phyloP scores from a whole-genome alignment of 768 basidiomycete genomes.

The Lactarius indigo region DNA sequence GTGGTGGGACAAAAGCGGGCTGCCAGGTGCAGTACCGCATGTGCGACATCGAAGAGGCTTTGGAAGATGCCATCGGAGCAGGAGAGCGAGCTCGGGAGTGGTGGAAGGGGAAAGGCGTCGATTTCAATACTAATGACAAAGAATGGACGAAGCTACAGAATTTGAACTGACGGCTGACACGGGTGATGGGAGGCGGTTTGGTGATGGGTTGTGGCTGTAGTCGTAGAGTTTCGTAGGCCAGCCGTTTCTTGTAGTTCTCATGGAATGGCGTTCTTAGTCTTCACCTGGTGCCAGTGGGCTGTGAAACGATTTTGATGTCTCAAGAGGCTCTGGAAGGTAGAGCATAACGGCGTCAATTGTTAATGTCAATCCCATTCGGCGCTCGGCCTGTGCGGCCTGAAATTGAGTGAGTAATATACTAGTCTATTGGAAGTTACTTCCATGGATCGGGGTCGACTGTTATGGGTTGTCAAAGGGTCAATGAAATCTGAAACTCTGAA shows the following conservation, averaged over 20 bases:
- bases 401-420: too few species aligned
- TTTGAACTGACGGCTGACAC: constrained; percentile 47
- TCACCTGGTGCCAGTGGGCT: not conserved
- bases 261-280: not conserved
- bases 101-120: constrained; percentile 80
- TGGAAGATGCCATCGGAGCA: constrained; percentile 84
- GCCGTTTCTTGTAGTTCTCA: constrained; percentile 1
- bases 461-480: too few species aligned
- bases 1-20: constrained; percentile 82
- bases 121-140: constrained; percentile 79
- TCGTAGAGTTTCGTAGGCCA: not conserved
- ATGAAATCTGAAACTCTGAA: too few species aligned
- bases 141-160: constrained; percentile 86
- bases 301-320: too few species aligned
- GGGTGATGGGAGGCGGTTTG: not conserved
- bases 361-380: not conserved
- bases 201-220: not conserved
- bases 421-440: too few species aligned
- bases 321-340: not conserved
- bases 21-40: constrained; percentile 82
- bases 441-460: too few species aligned
- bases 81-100: constrained; percentile 70
- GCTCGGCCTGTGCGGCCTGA: not conserved
- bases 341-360: not conserved
- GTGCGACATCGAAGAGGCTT: constrained; percentile 89